These are phyloP conservation scores for Cutaneotrichosporon mucoides DNA, from an alignment of 1,284 basidiomycete species.

Conservation along the genomic window DNA sequence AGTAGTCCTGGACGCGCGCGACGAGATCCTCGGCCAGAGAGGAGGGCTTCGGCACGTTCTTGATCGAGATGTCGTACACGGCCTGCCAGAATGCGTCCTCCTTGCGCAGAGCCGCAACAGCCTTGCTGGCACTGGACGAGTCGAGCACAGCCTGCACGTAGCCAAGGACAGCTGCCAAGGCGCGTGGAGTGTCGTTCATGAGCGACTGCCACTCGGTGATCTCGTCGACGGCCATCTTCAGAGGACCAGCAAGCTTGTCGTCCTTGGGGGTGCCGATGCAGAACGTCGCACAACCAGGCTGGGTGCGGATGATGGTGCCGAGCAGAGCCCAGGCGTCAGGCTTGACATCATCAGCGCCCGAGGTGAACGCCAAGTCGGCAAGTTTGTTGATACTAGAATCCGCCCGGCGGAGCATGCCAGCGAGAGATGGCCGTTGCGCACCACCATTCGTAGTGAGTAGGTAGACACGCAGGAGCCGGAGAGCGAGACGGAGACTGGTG, in stretches of 20 bases:
- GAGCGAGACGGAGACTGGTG: conserved; percentile 20
- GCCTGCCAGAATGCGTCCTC: conserved; percentile 36
- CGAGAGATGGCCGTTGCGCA: conserved; percentile 30
- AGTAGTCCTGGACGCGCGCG: conserved; percentile 53
- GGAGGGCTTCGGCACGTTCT: conserved; percentile 35
- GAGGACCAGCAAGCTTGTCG: conserved; percentile 43
- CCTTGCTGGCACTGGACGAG: conserved; percentile 25
- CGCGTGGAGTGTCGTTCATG: conserved; percentile 69
- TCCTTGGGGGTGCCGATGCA: conserved; percentile 63
- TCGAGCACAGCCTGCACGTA: conserved; percentile 66
- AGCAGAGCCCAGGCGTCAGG: conserved; percentile 79
- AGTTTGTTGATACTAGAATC: conserved; percentile 26
- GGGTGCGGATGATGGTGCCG: conserved; percentile 72
- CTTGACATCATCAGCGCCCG: conserved; percentile 52
- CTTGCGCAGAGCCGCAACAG: conserved; percentile 24
- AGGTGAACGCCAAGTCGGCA: conserved; percentile 18
- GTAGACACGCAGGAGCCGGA: conserved; percentile 33
- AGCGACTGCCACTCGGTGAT: conserved; percentile 59
- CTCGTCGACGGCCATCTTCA: conserved; percentile 59
- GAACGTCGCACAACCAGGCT: conserved; percentile 78
- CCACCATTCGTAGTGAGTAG: conserved; percentile 29
- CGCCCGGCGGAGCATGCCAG: conserved; percentile 36
- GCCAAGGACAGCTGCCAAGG: conserved; percentile 68
- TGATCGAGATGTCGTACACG: conserved; percentile 32
- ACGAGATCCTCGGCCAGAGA: conserved; percentile 36